A percentile compares a stretch with the other conserved stretches of the same genome.
Conservation (phyloP, 176 grass and related monocot genomes). For the Olyra latifolia region DNA sequence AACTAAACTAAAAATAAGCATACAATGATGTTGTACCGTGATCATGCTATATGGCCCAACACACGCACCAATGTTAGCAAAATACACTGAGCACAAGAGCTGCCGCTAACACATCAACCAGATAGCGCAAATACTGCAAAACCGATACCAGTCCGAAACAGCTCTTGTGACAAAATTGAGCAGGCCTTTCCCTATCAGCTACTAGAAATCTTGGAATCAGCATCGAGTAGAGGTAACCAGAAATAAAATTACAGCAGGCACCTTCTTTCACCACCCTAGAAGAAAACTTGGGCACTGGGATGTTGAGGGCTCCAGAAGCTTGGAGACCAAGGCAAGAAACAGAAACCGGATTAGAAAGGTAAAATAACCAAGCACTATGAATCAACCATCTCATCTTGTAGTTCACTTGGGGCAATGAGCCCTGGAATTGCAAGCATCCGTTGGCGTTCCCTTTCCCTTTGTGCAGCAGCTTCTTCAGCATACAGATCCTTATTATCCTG, state of each 20-base stretch:
- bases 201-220: slow-evolving; percentile 45
- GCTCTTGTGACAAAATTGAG: slow-evolving; percentile 55
- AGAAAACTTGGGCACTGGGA: slow-evolving; percentile 40
- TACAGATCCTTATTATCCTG: slow-evolving; percentile 99
- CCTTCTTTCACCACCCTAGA: slow-evolving; percentile 63
- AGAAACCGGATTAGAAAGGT: slow-evolving; percentile 42
- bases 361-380: slow-evolving; percentile 54
- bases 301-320: slow-evolving; percentile 45
- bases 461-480: slow-evolving; percentile 90
- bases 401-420: slow-evolving; percentile 95
- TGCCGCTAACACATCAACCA: slow-evolving; percentile 53
- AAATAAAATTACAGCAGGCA: slow-evolving; percentile 54
- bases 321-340: slow-evolving; percentile 33
- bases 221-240: slow-evolving; percentile 37
- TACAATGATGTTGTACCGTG: slow-evolving; percentile 33
- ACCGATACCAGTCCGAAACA: slow-evolving; percentile 53
- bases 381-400: slow-evolving; percentile 99
- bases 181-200: slow-evolving; percentile 42
- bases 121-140: slow-evolving; percentile 27
- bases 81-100: slow-evolving; percentile 57
- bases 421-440: slow-evolving; percentile 93
- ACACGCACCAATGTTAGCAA: slow-evolving; percentile 44
- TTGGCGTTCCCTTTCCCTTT: slow-evolving; percentile 92
- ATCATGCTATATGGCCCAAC: slow-evolving; percentile 34
- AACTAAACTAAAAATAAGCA: slow-evolving; percentile 40